A percentile compares a stretch with the other conserved stretches of the same genome.
Evolutionary conservation across 768 basidiomycete genomes (phyloP).

Genomic region (Suillus variegatus): DNA sequence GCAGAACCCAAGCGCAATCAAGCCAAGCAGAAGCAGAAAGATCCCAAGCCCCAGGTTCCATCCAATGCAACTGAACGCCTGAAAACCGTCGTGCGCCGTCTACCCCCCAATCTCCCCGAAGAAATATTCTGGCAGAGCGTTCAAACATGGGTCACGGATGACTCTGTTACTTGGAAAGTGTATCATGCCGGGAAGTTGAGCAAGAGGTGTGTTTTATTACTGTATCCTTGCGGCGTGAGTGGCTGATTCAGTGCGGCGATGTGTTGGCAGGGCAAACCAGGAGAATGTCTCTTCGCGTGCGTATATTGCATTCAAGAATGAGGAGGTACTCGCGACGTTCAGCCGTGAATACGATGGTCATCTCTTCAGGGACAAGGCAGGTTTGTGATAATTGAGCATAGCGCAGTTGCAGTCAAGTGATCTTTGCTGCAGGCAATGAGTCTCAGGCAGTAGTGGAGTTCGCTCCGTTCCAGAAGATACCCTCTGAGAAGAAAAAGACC

Average conservation of each 20-base stretch:
- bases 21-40: slow-evolving; percentile 33
- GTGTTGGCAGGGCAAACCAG: slow-evolving; percentile 62
- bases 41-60: slow-evolving; percentile 30
- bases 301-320: slow-evolving; percentile 85
- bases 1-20: slow-evolving; percentile 20
- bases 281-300: slow-evolving; percentile 87
- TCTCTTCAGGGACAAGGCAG: slow-evolving; percentile 87
- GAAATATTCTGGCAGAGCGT: slow-evolving; percentile 94
- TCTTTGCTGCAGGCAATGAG: slow-evolving; percentile 66
- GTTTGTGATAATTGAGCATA: slow-evolving; percentile 42
- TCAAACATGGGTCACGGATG: slow-evolving; percentile 77
- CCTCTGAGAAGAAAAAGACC: slow-evolving; percentile 69
- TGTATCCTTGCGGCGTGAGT: not conserved
- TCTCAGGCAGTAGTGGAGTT: slow-evolving; percentile 91
- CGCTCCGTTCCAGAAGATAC: slow-evolving; percentile 88
- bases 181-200: slow-evolving; percentile 70
- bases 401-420: not conserved
- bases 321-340: slow-evolving; percentile 71
- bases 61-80: slow-evolving; percentile 54
- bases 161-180: slow-evolving; percentile 65
- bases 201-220: slow-evolving; percentile 53
- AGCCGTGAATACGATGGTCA: slow-evolving; percentile 90
- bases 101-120: slow-evolving; percentile 92
- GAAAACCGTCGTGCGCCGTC: slow-evolving; percentile 84
- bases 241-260: not conserved